phyloP scores from a whole-genome alignment of 768 basidiomycete genomes.

The Rhodotorula kratochvilovae region DNA sequence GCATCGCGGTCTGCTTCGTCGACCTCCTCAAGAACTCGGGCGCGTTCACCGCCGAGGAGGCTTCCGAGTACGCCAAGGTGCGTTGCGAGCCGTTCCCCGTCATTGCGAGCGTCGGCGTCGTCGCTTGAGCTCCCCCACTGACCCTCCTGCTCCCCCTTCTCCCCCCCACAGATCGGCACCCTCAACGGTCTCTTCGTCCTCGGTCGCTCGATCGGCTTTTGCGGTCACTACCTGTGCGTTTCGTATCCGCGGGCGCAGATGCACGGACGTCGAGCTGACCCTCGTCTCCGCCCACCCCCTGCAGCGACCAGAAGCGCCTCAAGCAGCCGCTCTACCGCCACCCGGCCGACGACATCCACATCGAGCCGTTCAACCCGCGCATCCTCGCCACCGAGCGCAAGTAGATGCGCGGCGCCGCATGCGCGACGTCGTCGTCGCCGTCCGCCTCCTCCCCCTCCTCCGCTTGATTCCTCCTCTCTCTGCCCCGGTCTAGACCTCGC shows the following conservation, averaged over 20 bases:
- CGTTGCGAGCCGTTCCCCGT: neutral
- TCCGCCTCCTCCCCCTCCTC: neutral
- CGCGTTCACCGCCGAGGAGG: conserved; percentile 92
- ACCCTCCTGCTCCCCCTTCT: neutral
- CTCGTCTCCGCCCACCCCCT: conserved; percentile 31
- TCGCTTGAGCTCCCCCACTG: neutral
- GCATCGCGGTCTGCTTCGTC: conserved; percentile 21
- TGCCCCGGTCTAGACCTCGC: neutral
- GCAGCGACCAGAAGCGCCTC: conserved; percentile 75
- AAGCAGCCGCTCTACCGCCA: conserved; percentile 57
- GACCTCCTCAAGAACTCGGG: conserved; percentile 53
- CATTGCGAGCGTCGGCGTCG: neutral
- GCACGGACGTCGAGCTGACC: neutral
- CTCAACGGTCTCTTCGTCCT: conserved; percentile 96
- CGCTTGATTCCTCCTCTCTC: neutral
- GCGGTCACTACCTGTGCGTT: conserved; percentile 64
- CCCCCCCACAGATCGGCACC: conserved; percentile 62
- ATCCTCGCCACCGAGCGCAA: conserved; percentile 34
- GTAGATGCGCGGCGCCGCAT: neutral
- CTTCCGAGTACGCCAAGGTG: conserved; percentile 86
- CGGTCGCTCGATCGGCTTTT: conserved; percentile 95
- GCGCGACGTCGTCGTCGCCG: neutral
- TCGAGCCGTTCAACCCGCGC: conserved; percentile 24
- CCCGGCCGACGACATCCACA: conserved; percentile 37
- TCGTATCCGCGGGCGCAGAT: conserved; percentile 46